These are phyloP conservation scores for Hansenula lynferdii DNA, from an alignment of 1,139 yeast species.

Conservation along the genomic window DNA sequence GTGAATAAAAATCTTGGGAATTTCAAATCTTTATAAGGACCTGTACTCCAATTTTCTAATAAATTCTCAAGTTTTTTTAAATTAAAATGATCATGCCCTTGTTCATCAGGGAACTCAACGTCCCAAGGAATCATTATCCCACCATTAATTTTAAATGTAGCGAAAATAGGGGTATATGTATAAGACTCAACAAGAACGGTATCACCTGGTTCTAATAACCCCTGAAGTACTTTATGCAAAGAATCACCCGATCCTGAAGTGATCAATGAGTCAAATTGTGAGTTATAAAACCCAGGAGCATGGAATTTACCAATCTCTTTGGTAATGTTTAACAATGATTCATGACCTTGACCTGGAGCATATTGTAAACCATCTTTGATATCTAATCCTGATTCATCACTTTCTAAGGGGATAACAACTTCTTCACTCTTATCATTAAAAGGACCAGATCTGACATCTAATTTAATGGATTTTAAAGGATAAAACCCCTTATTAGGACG, in stretches of 20 bases:
- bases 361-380: constrained; percentile 42
- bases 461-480: constrained; percentile 12
- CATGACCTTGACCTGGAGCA: constrained; percentile 34
- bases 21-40: constrained; percentile 33
- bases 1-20: constrained; percentile 77
- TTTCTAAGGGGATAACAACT: neutral
- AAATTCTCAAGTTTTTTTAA: constrained; percentile 41
- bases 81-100: constrained; percentile 29
- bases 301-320: constrained; percentile 34
- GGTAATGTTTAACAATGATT: constrained; percentile 35
- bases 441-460: constrained; percentile 9
- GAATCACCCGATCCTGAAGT: constrained; percentile 57
- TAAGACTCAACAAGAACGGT: constrained; percentile 50
- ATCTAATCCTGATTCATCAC: constrained; percentile 4
- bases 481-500: constrained; percentile 12
- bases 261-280: constrained; percentile 34
- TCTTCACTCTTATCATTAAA: constrained; percentile 1
- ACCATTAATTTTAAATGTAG: constrained; percentile 33
- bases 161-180: constrained; percentile 49
- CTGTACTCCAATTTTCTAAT: neutral
- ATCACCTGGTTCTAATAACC: constrained; percentile 45
- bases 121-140: constrained; percentile 45
- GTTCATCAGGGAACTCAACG: constrained; percentile 25
- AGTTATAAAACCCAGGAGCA: constrained; percentile 30
- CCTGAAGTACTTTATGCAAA: constrained; percentile 44